phyloP scores from a whole-genome alignment of 257 asterid species.

The Lantana camara region DNA sequence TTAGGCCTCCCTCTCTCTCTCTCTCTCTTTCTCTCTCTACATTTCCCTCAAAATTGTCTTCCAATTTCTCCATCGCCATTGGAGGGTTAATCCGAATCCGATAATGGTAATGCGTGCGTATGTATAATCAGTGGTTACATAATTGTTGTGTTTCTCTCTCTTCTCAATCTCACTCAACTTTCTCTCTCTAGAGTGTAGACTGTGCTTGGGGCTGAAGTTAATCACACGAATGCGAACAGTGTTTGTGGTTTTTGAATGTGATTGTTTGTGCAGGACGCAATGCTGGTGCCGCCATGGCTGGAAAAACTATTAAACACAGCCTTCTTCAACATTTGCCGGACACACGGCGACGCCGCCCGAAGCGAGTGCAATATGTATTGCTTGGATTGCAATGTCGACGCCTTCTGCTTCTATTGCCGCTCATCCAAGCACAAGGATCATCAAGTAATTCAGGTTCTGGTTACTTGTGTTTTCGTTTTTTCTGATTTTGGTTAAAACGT shows the following conservation, averaged over 20 bases:
- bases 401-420: slow-evolving; percentile 86
- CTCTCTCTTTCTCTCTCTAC: slow-evolving; percentile 32
- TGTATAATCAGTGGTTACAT: neutral
- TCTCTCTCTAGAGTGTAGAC: slow-evolving; percentile 1
- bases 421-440: slow-evolving; percentile 84
- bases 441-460: slow-evolving; percentile 82
- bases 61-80: slow-evolving; percentile 39
- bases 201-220: neutral
- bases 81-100: slow-evolving; percentile 29
- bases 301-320: slow-evolving; percentile 60
- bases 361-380: slow-evolving; percentile 93
- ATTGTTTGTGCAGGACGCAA: slow-evolving; percentile 41
- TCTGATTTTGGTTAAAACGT: neutral
- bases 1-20: slow-evolving; percentile 42
- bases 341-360: slow-evolving; percentile 79
- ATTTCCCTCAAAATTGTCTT: slow-evolving; percentile 10
- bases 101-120: slow-evolving; percentile 39
- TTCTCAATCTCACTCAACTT: neutral
- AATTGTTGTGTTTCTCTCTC: neutral
- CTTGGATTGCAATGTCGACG: slow-evolving; percentile 67
- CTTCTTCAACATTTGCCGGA: slow-evolving; percentile 74
- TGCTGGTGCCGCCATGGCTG: slow-evolving; percentile 90
- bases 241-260: neutral
- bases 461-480: neutral
- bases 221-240: neutral